These are phyloP conservation scores for Claviceps sp. DNA, from an alignment of 2,329 filamentous ascomycete genomes.

Conservation along the genomic window DNA sequence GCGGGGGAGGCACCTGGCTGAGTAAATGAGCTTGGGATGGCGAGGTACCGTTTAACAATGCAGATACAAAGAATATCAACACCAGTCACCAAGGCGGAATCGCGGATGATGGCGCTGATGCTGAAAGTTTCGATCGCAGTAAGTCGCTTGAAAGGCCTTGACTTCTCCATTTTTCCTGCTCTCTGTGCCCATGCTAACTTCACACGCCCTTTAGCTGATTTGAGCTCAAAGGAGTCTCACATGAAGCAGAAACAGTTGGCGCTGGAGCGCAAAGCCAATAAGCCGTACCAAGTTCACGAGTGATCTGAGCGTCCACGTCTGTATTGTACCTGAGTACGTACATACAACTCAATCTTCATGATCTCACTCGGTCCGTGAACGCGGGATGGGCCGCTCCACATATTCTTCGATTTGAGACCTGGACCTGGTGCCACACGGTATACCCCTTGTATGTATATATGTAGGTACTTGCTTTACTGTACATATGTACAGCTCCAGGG, in stretches of 20 bases:
- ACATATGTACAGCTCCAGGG: neutral
- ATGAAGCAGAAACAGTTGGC: constrained; percentile 82
- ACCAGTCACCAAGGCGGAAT: too few relatives aligned
- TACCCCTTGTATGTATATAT: too few relatives aligned
- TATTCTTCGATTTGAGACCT: neutral
- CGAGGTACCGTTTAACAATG: neutral
- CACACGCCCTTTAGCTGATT: neutral
- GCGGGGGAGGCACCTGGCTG: neutral
- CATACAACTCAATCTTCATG: too few relatives aligned
- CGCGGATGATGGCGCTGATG: too few relatives aligned
- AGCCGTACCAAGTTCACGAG: constrained; percentile 40
- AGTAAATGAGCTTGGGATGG: neutral
- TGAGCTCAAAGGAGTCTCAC: constrained; percentile 71
- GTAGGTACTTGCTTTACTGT: neutral
- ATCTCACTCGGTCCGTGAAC: too few relatives aligned
- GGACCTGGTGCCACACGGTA: neutral
- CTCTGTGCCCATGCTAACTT: neutral
- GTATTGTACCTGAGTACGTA: too few relatives aligned
- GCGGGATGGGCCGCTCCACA: neutral
- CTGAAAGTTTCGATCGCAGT: constrained; percentile 28
- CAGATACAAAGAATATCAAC: too few relatives aligned
- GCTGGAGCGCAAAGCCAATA: constrained; percentile 79
- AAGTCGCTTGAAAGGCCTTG: constrained; percentile 10
- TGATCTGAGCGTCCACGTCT: too few relatives aligned
- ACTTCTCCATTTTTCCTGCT: too few relatives aligned